Evolutionary conservation across 202 grass and related monocot genomes (phyloP).

Genomic region (Alloteropsis angusta): DNA sequence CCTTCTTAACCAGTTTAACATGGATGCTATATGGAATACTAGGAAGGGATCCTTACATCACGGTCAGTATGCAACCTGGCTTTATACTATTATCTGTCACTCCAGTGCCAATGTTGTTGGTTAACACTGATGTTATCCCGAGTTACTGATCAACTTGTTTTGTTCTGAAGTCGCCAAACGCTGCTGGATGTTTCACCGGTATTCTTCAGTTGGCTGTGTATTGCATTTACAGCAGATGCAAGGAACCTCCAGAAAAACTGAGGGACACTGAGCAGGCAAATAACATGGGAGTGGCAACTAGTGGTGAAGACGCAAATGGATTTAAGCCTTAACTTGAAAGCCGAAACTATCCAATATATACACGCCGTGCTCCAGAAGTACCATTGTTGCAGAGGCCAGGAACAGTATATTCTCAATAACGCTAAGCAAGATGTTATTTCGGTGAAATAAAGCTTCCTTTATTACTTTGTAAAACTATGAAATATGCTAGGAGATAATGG

Average conservation of each 20-base stretch:
- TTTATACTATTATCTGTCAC: background rate
- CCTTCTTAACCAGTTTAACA: constrained; percentile 44
- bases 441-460: background rate
- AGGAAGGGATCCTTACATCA: constrained; percentile 46
- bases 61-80: background rate
- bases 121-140: background rate
- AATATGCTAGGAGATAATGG: too few relatives aligned
- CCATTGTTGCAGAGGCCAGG: background rate
- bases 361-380: background rate
- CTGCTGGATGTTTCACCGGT: constrained; percentile 40
- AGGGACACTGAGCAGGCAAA: constrained; percentile 31
- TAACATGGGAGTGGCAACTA: background rate
- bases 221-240: constrained; percentile 47
- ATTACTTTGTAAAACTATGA: background rate
- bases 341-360: background rate
- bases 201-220: constrained; percentile 61
- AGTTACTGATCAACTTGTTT: constrained; percentile 8
- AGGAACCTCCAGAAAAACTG: constrained; percentile 2
- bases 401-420: background rate
- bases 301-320: background rate
- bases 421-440: background rate
- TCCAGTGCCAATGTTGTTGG: too few relatives aligned
- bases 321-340: background rate
- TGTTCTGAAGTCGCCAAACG: constrained; percentile 47
- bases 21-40: constrained; percentile 61